phyloP scores from a whole-genome alignment of 1,284 basidiomycete genomes.

The Pholiota adiposa region DNA sequence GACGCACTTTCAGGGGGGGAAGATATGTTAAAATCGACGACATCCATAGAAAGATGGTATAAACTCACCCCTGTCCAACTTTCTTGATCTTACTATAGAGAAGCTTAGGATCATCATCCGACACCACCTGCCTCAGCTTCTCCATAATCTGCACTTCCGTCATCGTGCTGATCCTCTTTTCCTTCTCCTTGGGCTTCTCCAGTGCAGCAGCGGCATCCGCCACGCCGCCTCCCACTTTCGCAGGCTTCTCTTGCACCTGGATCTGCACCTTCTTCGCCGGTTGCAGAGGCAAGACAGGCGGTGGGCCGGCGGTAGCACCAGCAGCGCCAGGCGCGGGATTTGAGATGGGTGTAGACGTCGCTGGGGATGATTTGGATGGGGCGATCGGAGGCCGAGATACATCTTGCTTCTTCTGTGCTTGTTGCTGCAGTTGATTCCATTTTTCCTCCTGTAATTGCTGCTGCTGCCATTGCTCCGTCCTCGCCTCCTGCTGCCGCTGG shows the following conservation, averaged over 20 bases:
- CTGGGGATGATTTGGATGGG: slow-evolving; percentile 61
- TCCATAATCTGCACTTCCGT: slow-evolving; percentile 99
- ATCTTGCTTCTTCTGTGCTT: slow-evolving; percentile 24
- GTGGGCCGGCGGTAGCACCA: slow-evolving; percentile 54
- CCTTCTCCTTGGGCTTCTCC: slow-evolving; percentile 71
- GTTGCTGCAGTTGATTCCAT: slow-evolving; percentile 23
- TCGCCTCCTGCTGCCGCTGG: slow-evolving; percentile 30
- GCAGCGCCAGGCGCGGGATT: slow-evolving; percentile 50
- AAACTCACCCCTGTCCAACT: slow-evolving; percentile 92
- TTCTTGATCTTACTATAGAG: slow-evolving; percentile 98
- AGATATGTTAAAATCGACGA: slow-evolving; percentile 9
- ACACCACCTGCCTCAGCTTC: slow-evolving; percentile 91
- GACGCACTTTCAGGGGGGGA: slow-evolving; percentile 69
- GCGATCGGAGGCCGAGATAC: slow-evolving; percentile 43
- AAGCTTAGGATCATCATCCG: slow-evolving; percentile 84
- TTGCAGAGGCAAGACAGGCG: slow-evolving; percentile 79
- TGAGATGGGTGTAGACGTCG: slow-evolving; percentile 45
- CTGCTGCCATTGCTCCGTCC: slow-evolving; percentile 30
- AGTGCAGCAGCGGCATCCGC: slow-evolving; percentile 77
- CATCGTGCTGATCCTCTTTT: slow-evolving; percentile 95
- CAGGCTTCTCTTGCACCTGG: slow-evolving; percentile 48
- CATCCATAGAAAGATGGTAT: slow-evolving; percentile 5
- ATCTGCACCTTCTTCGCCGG: slow-evolving; percentile 61
- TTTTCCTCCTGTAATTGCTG: slow-evolving; percentile 25
- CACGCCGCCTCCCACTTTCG: slow-evolving; percentile 50